Evolutionary conservation across 1,139 yeast species (phyloP), one percentile per base, ranked within the genome.

Genomic region (Candida gigantensis): DNA sequence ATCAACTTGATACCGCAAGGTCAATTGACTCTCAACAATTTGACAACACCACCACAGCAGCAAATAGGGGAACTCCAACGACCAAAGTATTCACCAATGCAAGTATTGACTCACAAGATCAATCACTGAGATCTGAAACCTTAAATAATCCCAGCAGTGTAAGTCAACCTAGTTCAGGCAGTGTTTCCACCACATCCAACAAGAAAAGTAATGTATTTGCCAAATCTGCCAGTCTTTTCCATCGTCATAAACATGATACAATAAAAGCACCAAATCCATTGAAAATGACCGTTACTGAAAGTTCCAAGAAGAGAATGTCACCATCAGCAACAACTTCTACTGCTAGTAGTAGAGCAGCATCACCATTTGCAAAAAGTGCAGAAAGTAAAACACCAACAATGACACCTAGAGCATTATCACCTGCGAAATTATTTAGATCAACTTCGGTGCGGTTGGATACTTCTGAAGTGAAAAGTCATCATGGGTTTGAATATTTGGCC

Each of bases 151-250:
- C 35, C 15, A 27, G 45, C 12, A 35, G 37, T 26, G n/a, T 24
- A 6, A 21, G 34, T 12, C 25, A 24, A 16, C 21, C 26, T 15
- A 29, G 33, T 24, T 14, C 26, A 8, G 35, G 31, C 20, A 25
- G 41, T 4, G 35, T 51, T 4, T 32, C 46, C 6, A 39, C 41
- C 6, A 37, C 47, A 15, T 38, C 48, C 1, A n/a, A n/a, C n/a
- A 60, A 57, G 39, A 55, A 62, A 52, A 52, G 60, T 23, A 55
- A 47, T 13, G 61, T 62, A n/a, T 45, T 65, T 26, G 53, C 62
- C 2, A 65, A 62, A 39, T 62, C 69, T 1, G 45, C 64, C 2
- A 50, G 59, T 19, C 46, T 65, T 5, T 65, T 65, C 37, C 70
- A 63, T 34, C 46, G 65, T 35, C 54, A 37, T 34, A 38, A 44